These are phyloP conservation scores for Friedmanniomyces simplex DNA, from an alignment of 495 filamentous ascomycete species.

Conservation along the genomic window DNA sequence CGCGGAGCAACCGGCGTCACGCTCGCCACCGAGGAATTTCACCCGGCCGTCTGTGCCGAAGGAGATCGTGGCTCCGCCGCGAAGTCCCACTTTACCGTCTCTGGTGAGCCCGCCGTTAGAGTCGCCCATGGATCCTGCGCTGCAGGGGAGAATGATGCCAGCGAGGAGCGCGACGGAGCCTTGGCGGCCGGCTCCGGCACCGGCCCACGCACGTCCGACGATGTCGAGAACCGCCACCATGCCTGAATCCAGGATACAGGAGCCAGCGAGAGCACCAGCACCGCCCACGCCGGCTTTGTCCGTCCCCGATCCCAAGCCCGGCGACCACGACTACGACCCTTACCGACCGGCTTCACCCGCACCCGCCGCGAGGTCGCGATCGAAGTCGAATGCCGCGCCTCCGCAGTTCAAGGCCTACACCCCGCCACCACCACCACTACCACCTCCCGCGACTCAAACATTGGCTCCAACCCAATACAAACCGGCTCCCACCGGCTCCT, in stretches of 20 bases:
- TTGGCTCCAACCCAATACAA: slow-evolving; percentile 1
- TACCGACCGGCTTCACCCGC: slow-evolving; percentile 2
- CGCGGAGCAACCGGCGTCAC: slow-evolving; percentile 7
- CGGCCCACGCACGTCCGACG: slow-evolving; percentile 12
- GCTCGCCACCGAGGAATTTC: slow-evolving; percentile 10
- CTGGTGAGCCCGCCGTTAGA: slow-evolving; percentile 25
- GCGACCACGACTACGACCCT: slow-evolving; percentile 8
- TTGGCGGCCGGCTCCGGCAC: not conserved
- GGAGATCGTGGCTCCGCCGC: not conserved
- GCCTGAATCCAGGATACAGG: slow-evolving; percentile 15
- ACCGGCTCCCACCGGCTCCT: not conserved
- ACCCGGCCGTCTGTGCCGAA: slow-evolving; percentile 5
- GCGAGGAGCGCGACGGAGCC: not conserved
- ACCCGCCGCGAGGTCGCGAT: not conserved
- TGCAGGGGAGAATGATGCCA: slow-evolving; percentile 29
- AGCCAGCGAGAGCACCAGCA: not conserved
- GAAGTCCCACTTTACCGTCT: not conserved
- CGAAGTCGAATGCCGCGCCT: slow-evolving; percentile 9
- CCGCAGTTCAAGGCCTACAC: slow-evolving; percentile 4
- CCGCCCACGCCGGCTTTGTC: slow-evolving; percentile 9
- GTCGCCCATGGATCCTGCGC: slow-evolving; percentile 51
- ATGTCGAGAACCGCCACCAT: slow-evolving; percentile 9
- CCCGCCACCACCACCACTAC: slow-evolving; percentile 11
- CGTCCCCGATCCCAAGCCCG: not conserved
- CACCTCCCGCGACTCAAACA: not conserved